A percentile compares a stretch with the other conserved stretches of the same genome.
phyloP scores from a whole-genome alignment of 176 grass and related monocot species.

The Carex scoparia region DNA sequence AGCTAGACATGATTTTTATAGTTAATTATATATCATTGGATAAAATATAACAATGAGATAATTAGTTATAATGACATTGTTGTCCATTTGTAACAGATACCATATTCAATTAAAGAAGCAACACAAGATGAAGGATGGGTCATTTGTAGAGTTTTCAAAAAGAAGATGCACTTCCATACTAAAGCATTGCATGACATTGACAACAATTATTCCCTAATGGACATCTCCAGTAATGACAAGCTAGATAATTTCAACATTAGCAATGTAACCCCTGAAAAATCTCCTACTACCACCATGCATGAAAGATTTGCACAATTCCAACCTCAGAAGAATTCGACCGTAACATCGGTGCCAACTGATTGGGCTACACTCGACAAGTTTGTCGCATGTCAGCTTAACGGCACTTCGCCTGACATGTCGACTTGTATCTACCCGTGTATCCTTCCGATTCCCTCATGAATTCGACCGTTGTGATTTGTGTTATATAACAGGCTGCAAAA shows the following conservation, averaged over 20 bases:
- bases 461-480: too few relatives aligned
- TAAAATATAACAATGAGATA: too few relatives aligned
- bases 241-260: background rate
- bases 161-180: conserved; percentile 42
- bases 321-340: background rate
- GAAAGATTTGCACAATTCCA: background rate
- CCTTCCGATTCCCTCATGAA: too few relatives aligned
- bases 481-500: too few relatives aligned
- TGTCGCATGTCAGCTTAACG: background rate
- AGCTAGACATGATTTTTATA: too few relatives aligned
- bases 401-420: background rate
- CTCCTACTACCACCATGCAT: background rate
- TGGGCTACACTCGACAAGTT: conserved; percentile 10
- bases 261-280: background rate
- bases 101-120: background rate
- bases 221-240: background rate
- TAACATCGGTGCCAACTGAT: background rate
- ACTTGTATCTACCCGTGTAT: background rate
- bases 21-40: too few relatives aligned
- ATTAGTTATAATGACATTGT: background rate
- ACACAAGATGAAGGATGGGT: conserved; percentile 64
- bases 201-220: background rate
- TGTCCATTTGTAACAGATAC: background rate
- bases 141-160: conserved; percentile 69
- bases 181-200: background rate